phyloP scores from a whole-genome alignment of 2,329 filamentous ascomycete genomes.

The Colletotrichum lindemuthianum region DNA sequence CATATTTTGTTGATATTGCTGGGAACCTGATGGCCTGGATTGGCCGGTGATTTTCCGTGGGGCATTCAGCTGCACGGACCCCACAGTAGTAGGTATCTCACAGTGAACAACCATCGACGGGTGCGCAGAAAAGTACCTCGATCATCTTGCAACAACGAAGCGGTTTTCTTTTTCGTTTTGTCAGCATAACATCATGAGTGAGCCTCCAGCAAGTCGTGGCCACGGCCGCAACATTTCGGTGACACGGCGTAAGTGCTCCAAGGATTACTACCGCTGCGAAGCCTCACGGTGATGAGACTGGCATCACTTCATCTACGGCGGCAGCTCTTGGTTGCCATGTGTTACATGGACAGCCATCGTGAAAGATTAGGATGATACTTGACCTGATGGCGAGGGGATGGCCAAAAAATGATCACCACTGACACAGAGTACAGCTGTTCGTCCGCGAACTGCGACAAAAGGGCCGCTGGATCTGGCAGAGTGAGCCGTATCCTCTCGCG shows the following conservation, averaged over 20 bases:
- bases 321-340: not conserved
- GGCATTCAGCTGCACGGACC: not conserved
- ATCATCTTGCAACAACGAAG: slow-evolving; percentile 1
- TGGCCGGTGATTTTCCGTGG: slow-evolving; percentile 10
- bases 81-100: not conserved
- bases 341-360: too few species aligned
- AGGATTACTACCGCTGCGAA: not conserved
- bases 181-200: slow-evolving; percentile 20
- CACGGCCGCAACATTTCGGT: slow-evolving; percentile 34
- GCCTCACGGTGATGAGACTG: not conserved
- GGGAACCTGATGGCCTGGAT: not conserved
- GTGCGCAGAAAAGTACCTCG: not conserved
- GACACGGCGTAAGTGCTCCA: slow-evolving; percentile 23
- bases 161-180: not conserved
- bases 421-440: slow-evolving; percentile 53
- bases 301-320: not conserved
- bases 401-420: not conserved
- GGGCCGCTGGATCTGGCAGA: slow-evolving; percentile 82
- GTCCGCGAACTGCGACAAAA: slow-evolving; percentile 76
- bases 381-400: not conserved
- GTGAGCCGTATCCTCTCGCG: slow-evolving; percentile 57
- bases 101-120: not conserved
- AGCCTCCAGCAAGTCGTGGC: slow-evolving; percentile 25
- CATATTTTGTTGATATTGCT: not conserved
- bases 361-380: not conserved